Evolutionary conservation across 257 asterid genomes (phyloP).

Genomic region (Nemophila menziesii): DNA sequence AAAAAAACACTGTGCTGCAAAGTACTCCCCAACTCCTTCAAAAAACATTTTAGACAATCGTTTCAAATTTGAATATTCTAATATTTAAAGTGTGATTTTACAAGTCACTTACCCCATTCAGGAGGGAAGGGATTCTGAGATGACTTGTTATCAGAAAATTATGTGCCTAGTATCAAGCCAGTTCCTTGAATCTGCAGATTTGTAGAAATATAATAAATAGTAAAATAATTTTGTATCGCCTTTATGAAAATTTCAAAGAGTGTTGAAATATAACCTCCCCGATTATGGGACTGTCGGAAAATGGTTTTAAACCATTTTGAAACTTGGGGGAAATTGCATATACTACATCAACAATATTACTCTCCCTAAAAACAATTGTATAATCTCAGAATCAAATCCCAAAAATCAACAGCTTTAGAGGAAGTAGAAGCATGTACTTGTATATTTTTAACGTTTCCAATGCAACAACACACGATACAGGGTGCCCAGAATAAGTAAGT

Average conservation of each 20-base stretch:
- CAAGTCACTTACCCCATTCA: constrained; percentile 95
- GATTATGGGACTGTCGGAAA: constrained; percentile 68
- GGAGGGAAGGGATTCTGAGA: constrained; percentile 79
- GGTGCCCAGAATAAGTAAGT: constrained; percentile 98
- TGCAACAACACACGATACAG: constrained; percentile 95
- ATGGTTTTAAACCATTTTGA: constrained; percentile 80
- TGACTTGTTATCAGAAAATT: constrained; percentile 75
- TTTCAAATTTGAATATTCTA: too few species aligned
- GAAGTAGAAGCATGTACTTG: too few species aligned
- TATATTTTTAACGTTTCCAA: constrained; percentile 78
- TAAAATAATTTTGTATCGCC: too few species aligned
- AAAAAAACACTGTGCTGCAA: constrained; percentile 87
- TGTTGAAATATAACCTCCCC: too few species aligned
- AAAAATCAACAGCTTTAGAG: background rate
- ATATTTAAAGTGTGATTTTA: too few species aligned
- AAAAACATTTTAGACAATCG: too few species aligned
- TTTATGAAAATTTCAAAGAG: too few species aligned
- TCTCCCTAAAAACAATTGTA: constrained; percentile 44
- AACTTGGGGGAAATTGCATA: constrained; percentile 67
- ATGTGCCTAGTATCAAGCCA: constrained; percentile 86
- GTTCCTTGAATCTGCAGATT: constrained; percentile 76
- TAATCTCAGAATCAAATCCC: too few species aligned
- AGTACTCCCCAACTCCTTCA: constrained; percentile 69
- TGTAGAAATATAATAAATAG: background rate
- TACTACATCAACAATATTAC: constrained; percentile 57